phyloP scores from a whole-genome alignment of 768 basidiomycete genomes.

The Auricularia cornea region DNA sequence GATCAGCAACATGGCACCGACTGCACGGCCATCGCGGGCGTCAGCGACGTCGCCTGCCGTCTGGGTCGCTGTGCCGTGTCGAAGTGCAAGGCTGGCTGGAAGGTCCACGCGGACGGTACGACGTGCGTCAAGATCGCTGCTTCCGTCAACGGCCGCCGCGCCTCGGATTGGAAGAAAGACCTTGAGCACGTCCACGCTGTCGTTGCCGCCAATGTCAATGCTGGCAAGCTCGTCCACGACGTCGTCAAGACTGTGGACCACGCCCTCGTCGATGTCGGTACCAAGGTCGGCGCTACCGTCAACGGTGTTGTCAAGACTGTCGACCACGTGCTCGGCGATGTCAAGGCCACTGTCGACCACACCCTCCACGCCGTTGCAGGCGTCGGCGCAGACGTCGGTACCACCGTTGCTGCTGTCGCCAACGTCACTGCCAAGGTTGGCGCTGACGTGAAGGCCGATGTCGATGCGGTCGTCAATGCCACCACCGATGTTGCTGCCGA shows the following conservation, averaged over 20 bases:
- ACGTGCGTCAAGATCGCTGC: constrained; percentile 26
- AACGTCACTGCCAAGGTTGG: too few relatives aligned
- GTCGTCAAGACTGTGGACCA: neutral
- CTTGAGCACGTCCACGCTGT: neutral
- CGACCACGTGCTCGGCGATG: neutral
- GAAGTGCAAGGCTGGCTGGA: constrained; percentile 37
- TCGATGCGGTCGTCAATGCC: neutral
- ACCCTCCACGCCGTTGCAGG: neutral
- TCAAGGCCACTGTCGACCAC: neutral
- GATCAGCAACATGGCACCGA: constrained; percentile 32
- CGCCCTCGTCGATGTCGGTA: neutral
- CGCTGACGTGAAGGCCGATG: too few relatives aligned
- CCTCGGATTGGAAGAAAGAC: neutral
- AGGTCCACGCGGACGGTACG: constrained; percentile 22
- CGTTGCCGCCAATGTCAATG: neutral
- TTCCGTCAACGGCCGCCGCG: neutral
- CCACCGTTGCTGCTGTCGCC: too few relatives aligned
- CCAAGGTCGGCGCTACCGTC: neutral
- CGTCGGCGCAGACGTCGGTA: neutral
- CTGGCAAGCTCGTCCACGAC: neutral
- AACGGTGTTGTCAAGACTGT: neutral
- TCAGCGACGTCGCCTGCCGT: constrained; percentile 41
- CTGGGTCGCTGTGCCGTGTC: constrained; percentile 35
- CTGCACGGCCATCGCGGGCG: constrained; percentile 40
- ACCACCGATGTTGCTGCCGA: neutral